A percentile compares a stretch with the other conserved stretches of the same genome.
Conservation (phyloP, 108 stramenopile genomes). For the Nannochloropsis salina region DNA sequence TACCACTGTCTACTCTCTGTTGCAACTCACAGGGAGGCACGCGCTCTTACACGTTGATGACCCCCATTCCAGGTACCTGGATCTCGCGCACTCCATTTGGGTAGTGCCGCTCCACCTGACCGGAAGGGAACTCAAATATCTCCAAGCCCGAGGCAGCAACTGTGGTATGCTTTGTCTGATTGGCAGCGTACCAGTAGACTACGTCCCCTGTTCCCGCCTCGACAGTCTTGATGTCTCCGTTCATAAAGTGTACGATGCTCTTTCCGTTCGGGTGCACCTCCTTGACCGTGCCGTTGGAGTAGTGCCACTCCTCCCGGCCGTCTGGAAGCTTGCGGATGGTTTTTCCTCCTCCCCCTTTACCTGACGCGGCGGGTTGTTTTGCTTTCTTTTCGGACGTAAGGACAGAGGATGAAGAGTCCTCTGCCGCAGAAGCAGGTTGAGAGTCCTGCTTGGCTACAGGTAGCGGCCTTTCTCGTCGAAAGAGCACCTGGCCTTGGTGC, state of each 20-base stretch:
- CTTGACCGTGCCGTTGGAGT: conserved; percentile 61
- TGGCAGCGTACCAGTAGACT: conserved; percentile 66
- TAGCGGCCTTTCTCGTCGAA: too few species aligned
- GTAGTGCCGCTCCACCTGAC: conserved; percentile 49
- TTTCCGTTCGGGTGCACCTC: conserved; percentile 61
- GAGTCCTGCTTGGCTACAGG: too few species aligned
- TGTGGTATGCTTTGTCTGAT: conserved; percentile 55
- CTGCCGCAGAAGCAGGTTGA: too few species aligned
- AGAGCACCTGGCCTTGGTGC: too few species aligned
- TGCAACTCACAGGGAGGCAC: too few species aligned
- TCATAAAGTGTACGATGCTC: conserved; percentile 59
- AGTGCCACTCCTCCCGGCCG: conserved; percentile 21
- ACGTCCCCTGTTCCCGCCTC: conserved; percentile 37
- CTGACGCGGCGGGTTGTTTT: background rate
- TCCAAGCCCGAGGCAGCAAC: conserved; percentile 39
- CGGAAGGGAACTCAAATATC: conserved; percentile 54
- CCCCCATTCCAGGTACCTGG: background rate
- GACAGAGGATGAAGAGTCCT: too few species aligned
- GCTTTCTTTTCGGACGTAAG: too few species aligned
- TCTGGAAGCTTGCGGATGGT: background rate
- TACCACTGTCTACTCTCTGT: too few species aligned
- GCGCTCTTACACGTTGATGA: too few species aligned
- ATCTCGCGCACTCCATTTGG: background rate
- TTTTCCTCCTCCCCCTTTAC: background rate
- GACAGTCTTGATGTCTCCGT: conserved; percentile 68